phyloP scores from a whole-genome alignment of 495 filamentous ascomycete species.

The Cercophora samala region DNA sequence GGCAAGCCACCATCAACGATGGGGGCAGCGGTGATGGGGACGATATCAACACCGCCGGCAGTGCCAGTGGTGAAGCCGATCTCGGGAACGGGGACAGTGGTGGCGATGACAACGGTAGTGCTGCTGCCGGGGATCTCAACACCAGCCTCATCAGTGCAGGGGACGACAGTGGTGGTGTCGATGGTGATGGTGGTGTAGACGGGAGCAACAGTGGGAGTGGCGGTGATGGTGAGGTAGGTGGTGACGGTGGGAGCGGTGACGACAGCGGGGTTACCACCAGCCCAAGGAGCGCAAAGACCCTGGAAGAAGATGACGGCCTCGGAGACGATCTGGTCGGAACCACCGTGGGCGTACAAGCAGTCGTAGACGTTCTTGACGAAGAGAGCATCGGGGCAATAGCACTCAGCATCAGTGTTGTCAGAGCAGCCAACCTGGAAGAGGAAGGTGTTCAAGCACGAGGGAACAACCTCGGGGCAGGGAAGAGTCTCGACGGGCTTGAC shows the following conservation, averaged over 20 bases:
- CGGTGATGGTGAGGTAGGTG: constrained; percentile 54
- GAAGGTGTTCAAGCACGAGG: constrained; percentile 94
- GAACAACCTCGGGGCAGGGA: constrained; percentile 70
- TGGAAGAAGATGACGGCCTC: constrained; percentile 79
- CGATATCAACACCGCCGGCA: constrained; percentile 43
- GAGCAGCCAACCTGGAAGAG: constrained; percentile 68
- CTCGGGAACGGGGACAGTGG: constrained; percentile 67
- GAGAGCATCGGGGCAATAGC: constrained; percentile 78
- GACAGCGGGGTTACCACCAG: constrained; percentile 77
- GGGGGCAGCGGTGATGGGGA: constrained; percentile 35
- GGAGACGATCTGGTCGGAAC: constrained; percentile 60
- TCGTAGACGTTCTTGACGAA: constrained; percentile 79
- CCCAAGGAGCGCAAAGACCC: constrained; percentile 80
- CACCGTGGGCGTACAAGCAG: constrained; percentile 76
- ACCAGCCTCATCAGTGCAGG: constrained; percentile 50
- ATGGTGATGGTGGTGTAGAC: constrained; percentile 62
- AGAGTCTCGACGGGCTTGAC: constrained; percentile 45
- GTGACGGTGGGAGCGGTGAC: constrained; percentile 62
- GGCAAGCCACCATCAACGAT: constrained; percentile 43
- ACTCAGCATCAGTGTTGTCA: constrained; percentile 76
- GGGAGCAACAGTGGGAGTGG: constrained; percentile 42
- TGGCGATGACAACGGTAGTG: constrained; percentile 54
- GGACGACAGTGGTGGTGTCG: constrained; percentile 48
- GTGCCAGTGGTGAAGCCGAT: constrained; percentile 63
- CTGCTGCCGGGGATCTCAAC: constrained; percentile 50